These are phyloP conservation scores for Entoloma clypeatum DNA, from an alignment of 1,284 basidiomycete species.

Conservation along the genomic window DNA sequence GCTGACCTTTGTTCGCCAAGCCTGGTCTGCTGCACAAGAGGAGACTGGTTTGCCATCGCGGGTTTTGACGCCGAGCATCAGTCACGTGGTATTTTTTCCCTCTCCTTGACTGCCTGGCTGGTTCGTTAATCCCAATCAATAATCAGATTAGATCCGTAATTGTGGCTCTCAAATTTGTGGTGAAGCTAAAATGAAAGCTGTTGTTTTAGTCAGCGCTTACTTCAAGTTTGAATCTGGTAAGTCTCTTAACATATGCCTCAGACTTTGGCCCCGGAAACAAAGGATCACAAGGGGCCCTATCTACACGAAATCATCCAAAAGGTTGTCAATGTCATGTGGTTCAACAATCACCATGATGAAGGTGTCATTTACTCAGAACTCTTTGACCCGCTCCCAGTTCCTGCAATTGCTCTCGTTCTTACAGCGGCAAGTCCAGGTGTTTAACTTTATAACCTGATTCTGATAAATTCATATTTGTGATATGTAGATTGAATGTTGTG, in stretches of 20 bases:
- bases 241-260: background rate
- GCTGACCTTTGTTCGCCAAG: background rate
- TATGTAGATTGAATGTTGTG: slow-evolving; percentile 19
- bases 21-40: slow-evolving; percentile 3
- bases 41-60: background rate
- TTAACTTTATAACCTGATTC: background rate
- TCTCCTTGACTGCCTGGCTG: background rate
- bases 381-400: slow-evolving; percentile 17
- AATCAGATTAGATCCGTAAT: slow-evolving; percentile 4
- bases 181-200: slow-evolving; percentile 3
- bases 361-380: slow-evolving; percentile 15
- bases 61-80: slow-evolving; percentile 6
- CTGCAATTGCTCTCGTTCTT: slow-evolving; percentile 15
- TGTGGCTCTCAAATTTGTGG: slow-evolving; percentile 7
- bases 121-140: background rate
- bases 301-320: slow-evolving; percentile 15
- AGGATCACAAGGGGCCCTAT: slow-evolving; percentile 13
- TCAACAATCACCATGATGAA: slow-evolving; percentile 17
- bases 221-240: slow-evolving; percentile 15
- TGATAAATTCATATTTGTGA: background rate
- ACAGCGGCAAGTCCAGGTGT: slow-evolving; percentile 16
- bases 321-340: slow-evolving; percentile 17
- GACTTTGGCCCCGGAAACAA: slow-evolving; percentile 3
- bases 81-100: slow-evolving; percentile 2
- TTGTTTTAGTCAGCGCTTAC: slow-evolving; percentile 10